Base-by-base conservation (phyloP, 116 monocot genomes). In the Papilionanthe hybrid region DNA sequence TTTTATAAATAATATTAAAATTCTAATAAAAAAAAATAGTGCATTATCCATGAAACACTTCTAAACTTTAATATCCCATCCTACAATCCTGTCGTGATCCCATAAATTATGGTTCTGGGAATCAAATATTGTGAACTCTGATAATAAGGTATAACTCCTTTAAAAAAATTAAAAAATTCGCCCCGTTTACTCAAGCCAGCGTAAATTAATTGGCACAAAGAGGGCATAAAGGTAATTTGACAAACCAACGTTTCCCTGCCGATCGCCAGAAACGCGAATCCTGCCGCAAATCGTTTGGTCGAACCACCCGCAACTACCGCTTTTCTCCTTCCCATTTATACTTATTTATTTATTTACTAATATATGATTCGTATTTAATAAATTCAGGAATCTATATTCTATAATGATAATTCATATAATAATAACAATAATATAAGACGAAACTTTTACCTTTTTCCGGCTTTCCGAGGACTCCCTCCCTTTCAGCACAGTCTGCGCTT, bases 231-330 rank as follows among this genome's bases (percentile, higher is more conserved):
- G 18, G 53, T 53, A 53, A 53, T 17, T 53, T 53, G 17, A 17
- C 17, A 4, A 53, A 2, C 4, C 4, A 17, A 12, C 79, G 48
- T 69, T 69, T 18, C 68, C 11, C 37, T 0, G 43, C 56, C n/a
- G 63, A 72, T 45, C 58, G 25, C 42, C 0, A 53, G 53, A 53
- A 53, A 80, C 75, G 77, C 49, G 86, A 77, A 74, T 83, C 86
- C 72, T 77, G 72, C 53, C n/a, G 19, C 65, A 27, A 77, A n/a
- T 72, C 83, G 86, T 83, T 86, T 86, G 86, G 81, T 82, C 55
- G 82, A 86, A 80, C 83, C 77, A 86, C 79, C 73, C 80, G 42
- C 83, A 80, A 74, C 80, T 76, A 68, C 77, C 75, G 73, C 73
- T 73, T 65, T 65, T 65, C 27, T 65, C 27, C 65, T 27, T 9